These are phyloP conservation scores for Stephanodiscus triporus DNA, from an alignment of 108 stramenopile species.

Conservation along the genomic window DNA sequence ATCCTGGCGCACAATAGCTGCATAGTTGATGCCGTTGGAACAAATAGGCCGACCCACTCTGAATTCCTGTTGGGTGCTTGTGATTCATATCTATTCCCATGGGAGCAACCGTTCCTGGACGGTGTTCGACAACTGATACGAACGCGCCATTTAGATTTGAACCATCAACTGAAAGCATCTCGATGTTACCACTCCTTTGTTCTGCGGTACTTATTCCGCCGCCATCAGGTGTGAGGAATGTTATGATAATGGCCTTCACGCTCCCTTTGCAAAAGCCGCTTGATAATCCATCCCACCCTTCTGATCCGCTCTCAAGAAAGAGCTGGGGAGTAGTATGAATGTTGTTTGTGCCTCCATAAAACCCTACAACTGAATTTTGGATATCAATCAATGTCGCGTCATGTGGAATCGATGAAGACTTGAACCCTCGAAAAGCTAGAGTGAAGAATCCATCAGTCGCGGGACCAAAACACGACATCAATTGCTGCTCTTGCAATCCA, in stretches of 20 bases:
- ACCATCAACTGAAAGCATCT: constrained; percentile 26
- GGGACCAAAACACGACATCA: constrained; percentile 45
- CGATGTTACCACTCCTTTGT: constrained; percentile 45
- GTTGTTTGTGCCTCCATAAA: constrained; percentile 54
- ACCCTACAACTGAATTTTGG: constrained; percentile 48
- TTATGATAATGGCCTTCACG: constrained; percentile 33
- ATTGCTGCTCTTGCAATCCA: constrained; percentile 63
- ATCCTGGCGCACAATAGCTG: constrained; percentile 29
- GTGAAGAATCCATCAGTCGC: constrained; percentile 57
- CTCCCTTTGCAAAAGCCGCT: constrained; percentile 36
- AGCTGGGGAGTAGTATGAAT: constrained; percentile 60
- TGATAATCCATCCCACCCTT: constrained; percentile 45
- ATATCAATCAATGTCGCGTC: constrained; percentile 58
- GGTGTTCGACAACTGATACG: constrained; percentile 20
- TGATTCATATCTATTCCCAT: constrained; percentile 36
- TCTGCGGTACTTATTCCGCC: constrained; percentile 45
- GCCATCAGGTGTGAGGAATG: constrained; percentile 52
- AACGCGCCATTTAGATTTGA: constrained; percentile 22
- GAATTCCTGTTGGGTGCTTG: constrained; percentile 37
- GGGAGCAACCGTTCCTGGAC: constrained; percentile 33
- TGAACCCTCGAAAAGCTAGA: constrained; percentile 69
- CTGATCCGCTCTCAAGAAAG: constrained; percentile 21
- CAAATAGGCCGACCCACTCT: constrained; percentile 50
- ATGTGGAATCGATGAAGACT: constrained; percentile 51
- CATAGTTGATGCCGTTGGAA: constrained; percentile 38